Conservation (phyloP, 306 rosid species). For the Cicer arietinum region DNA sequence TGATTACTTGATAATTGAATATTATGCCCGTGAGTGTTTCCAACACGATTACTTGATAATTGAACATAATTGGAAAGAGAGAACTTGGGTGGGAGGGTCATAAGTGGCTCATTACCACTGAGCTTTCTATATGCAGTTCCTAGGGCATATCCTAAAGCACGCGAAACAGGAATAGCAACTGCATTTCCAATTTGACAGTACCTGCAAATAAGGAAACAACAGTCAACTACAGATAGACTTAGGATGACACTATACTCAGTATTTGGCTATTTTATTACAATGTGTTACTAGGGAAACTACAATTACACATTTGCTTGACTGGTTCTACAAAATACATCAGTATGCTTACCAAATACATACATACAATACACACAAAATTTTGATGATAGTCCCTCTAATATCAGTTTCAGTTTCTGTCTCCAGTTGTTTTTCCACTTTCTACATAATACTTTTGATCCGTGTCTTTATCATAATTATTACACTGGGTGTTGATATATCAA, state of each 20-base stretch:
- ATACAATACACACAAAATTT: background rate
- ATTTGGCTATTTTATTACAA: background rate
- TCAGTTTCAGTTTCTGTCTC: background rate
- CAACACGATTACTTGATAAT: conserved; percentile 45
- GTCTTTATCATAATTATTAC: conserved; percentile 1
- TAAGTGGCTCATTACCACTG: conserved; percentile 57
- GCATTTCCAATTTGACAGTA: conserved; percentile 93
- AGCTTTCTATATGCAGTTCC: conserved; percentile 72
- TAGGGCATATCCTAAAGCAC: conserved; percentile 79
- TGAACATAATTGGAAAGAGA: conserved; percentile 74
- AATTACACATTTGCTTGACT: background rate
- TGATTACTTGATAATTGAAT: conserved; percentile 54
- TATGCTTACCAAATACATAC: background rate
- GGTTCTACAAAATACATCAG: background rate
- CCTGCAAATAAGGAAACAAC: conserved; percentile 50
- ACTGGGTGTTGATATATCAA: conserved; percentile 6
- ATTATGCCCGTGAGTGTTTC: background rate
- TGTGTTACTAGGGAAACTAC: conserved; percentile 5
- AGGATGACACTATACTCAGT: background rate
- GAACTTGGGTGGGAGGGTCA: conserved; percentile 75
- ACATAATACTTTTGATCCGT: conserved; percentile 3
- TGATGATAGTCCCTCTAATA: background rate
- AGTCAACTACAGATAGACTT: background rate
- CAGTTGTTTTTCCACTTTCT: background rate
- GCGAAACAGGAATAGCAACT: conserved; percentile 73